Evolutionary conservation across 2,329 filamentous ascomycete genomes (phyloP), one percentile per base, ranked within the genome.

Genomic region (Falciphora oryzae): DNA sequence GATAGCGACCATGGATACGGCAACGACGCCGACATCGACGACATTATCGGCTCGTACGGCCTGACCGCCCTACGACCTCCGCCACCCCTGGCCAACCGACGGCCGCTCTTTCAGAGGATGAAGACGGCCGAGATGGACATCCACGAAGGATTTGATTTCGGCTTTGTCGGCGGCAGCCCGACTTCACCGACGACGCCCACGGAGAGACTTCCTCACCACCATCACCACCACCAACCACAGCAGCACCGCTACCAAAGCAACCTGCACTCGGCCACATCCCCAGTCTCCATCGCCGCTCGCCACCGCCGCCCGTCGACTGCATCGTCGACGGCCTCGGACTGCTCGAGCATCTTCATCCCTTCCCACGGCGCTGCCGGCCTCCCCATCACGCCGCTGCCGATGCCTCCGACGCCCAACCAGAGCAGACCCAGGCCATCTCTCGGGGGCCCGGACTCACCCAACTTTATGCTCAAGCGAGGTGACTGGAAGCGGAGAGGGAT

Each of bases 401-500:
- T 35, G 29, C 62, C 65, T 25, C 22, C 63, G 60, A 58, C 56
- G 56, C 59, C 32, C 62, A 57, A 14, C 58, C 62, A 27, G 63
- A 57, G 61, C 67, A 58, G 64, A 38, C n/a, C 44, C 22, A 70
- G 65, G 50, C 65, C 68, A 22, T 70, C 67, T 44, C 65, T 65
- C 57, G 66, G 59, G n/a, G 65, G 61, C 18, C 57, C 65, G 14
- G 67, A 66, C 29, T 70, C 69, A 28, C 66, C 70, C 7, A 72
- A 73, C 32, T 67, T 70, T 44, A 74, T 70, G 56, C 66, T 76
- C 22, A 73, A 72, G 67, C 70, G 74, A 2, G 75, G 75, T 62
- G 73, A 69, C 62, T 77, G 75, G 75, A 77, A 77, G 71, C 69
- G 75, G 27, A 66, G 73, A 5, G 75, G 72, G 28, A 75, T 77